Conservation (phyloP, 208 protist genomes). For the Acanthamoeba healyi region DNA sequence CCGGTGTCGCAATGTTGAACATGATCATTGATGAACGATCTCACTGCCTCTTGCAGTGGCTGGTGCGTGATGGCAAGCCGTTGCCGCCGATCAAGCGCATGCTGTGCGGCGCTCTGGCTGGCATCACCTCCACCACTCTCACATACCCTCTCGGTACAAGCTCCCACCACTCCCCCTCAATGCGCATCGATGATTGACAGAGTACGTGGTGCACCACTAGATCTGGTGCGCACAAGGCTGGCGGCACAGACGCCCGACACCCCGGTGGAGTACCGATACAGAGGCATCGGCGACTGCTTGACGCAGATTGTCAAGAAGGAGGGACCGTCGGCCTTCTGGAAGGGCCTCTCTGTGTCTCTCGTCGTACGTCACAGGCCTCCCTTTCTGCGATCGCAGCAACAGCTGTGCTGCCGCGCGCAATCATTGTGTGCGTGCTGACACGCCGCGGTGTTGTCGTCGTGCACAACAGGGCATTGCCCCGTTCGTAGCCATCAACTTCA, state of each 20-base stretch:
- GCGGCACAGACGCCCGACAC: slow-evolving; percentile 32
- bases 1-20: not conserved
- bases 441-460: not conserved
- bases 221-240: slow-evolving; percentile 10
- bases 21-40: not conserved
- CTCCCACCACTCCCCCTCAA: too few species aligned
- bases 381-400: too few species aligned
- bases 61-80: slow-evolving; percentile 6
- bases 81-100: slow-evolving; percentile 27
- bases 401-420: too few species aligned
- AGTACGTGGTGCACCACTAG: not conserved
- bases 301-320: not conserved
- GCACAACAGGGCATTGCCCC: slow-evolving; percentile 3
- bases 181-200: too few species aligned
- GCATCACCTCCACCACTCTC: slow-evolving; percentile 20
- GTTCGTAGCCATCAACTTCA: slow-evolving; percentile 54
- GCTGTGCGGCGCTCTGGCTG: slow-evolving; percentile 6
- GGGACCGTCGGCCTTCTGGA: not conserved
- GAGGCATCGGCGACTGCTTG: not conserved
- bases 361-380: not conserved
- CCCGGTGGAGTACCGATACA: not conserved
- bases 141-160: slow-evolving; percentile 4
- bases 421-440: not conserved
- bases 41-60: not conserved
- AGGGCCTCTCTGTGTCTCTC: slow-evolving; percentile 21